Conservation (phyloP, 306 rosid species). For the Casuarina glauca region DNA sequence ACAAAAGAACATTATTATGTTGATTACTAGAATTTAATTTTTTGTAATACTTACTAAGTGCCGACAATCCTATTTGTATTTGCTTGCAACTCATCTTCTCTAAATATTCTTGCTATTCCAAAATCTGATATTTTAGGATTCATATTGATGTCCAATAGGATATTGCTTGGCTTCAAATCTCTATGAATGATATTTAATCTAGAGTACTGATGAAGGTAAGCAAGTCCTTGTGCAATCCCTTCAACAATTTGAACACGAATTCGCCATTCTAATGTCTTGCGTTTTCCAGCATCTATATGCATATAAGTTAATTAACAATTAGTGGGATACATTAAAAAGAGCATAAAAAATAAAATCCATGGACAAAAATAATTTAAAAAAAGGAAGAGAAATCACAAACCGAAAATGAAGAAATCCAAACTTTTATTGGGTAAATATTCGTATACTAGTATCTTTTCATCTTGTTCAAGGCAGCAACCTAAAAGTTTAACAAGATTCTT, state of each 20-base stretch:
- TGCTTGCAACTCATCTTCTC: slow-evolving; percentile 14
- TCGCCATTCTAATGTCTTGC: slow-evolving; percentile 20
- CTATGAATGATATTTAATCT: slow-evolving; percentile 36
- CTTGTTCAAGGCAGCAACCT: too few species aligned
- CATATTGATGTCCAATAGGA: slow-evolving; percentile 31
- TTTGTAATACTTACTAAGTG: too few species aligned
- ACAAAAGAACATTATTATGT: slow-evolving; percentile 20
- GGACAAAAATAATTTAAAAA: neutral
- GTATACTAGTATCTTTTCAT: too few species aligned
- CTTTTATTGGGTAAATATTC: too few species aligned
- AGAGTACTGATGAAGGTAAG: slow-evolving; percentile 32
- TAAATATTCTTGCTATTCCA: slow-evolving; percentile 32
- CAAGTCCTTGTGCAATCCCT: slow-evolving; percentile 31
- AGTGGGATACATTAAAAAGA: neutral
- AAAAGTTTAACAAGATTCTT: too few species aligned
- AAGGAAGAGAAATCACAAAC: slow-evolving; percentile 3
- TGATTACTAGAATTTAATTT: too few species aligned
- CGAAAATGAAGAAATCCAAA: neutral
- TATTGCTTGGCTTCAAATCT: slow-evolving; percentile 36
- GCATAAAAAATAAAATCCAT: neutral
- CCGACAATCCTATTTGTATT: too few species aligned
- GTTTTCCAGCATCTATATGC: slow-evolving; percentile 21
- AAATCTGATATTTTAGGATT: slow-evolving; percentile 40
- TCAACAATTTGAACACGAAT: slow-evolving; percentile 25
- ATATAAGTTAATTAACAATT: neutral